Base-by-base conservation (phyloP, 192 early-diverging fungal species). In the Podila epigama region DNA sequence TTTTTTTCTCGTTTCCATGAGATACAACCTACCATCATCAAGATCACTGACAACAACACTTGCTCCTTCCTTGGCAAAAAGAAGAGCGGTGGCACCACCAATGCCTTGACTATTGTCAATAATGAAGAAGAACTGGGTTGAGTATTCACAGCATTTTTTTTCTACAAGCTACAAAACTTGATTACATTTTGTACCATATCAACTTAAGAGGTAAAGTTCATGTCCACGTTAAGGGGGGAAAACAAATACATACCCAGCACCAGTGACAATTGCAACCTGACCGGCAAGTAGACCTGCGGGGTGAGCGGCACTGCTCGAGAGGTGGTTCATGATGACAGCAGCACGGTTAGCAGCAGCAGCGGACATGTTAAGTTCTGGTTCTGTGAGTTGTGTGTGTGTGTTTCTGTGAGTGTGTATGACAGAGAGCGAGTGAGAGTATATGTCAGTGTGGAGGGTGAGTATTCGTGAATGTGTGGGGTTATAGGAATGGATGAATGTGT, bases 41-140 rank as follows among this genome's bases (percentile, higher is more conserved):
- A 96, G 87, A 54, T 97, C 96, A 64, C 95, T 97, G 68, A 97
- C 92, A 31, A 97, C 96, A 34, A 97, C 93, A 40, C 82, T 79
- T 51, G 96, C 96, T 63, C 96, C 96, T 48, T 87, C 83, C 69
- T 89, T 92, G 48, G 88, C 94, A 85, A 96, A 95, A 59, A 94
- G 81, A 31, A 86, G 84, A 33, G 96, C 94, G 66, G 95, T 94
- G 31, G 92, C 93, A 54, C 93, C 86, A 44, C 96, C 96, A 75
- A 97, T 87, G 27, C 96, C 96, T 61, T 83, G 83, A 33, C 83
- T 85, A 59, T 32, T 29, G 31, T n/a, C n/a, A n/a, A n/a, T n/a
- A n/a, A n/a, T n/a, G n/a, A n/a, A n/a, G n/a, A n/a, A n/a, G n/a
- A n/a, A n/a, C n/a, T n/a, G n/a, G n/a, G n/a, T n/a, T n/a, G n/a